phyloP scores from a whole-genome alignment of 2,329 filamentous ascomycete species.

The Venturia oleaginea region DNA sequence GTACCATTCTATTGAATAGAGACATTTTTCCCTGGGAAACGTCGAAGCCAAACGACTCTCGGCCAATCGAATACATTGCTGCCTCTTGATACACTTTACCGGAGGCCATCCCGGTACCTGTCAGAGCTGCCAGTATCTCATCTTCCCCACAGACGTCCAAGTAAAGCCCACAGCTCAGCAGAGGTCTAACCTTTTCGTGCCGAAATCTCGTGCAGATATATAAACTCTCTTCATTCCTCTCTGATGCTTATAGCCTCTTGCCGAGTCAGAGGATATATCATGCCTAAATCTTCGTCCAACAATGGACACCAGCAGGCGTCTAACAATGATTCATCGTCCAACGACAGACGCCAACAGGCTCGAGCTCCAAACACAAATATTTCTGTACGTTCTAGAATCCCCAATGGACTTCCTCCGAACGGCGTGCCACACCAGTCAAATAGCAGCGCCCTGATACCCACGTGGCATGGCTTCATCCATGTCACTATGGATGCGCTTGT shows the following conservation, averaged over 20 bases:
- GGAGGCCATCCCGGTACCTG: not conserved
- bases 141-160: not conserved
- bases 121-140: not conserved
- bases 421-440: not conserved
- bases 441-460: constrained; percentile 2
- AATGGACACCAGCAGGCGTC: not conserved
- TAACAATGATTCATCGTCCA: not conserved
- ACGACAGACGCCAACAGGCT: not conserved
- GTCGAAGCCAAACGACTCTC: not conserved
- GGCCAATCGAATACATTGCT: not conserved
- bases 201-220: too few relatives aligned
- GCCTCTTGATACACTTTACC: not conserved
- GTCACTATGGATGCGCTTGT: constrained; percentile 13
- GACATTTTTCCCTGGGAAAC: not conserved
- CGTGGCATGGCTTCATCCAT: constrained; percentile 14
- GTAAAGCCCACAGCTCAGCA: not conserved
- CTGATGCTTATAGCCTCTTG: not conserved
- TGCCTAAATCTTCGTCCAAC: not conserved
- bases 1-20: not conserved
- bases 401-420: not conserved
- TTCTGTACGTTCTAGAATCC: not conserved
- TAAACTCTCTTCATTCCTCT: not conserved
- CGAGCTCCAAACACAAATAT: not conserved
- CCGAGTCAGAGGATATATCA: not conserved
- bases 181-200: too few relatives aligned